Evolutionary conservation across 352 stramenopile species (phyloP).

Genomic region (Phytopythium montanum): DNA sequence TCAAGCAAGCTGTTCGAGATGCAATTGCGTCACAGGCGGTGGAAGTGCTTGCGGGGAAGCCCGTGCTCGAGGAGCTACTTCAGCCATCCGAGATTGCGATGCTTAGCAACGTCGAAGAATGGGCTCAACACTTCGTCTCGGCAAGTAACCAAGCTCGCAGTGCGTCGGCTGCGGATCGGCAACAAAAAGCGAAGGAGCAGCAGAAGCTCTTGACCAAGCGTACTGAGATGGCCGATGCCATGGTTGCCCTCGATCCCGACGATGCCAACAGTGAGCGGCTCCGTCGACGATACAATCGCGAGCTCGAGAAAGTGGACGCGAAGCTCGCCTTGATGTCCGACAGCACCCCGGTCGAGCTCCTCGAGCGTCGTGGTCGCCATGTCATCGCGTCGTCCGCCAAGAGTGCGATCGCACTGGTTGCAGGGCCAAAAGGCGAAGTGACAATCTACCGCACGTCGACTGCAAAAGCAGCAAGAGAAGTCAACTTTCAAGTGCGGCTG

Average conservation of each 20-base stretch:
- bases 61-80: constrained; percentile 33
- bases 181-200: constrained; percentile 46
- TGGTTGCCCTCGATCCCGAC: constrained; percentile 19
- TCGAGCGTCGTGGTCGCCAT: constrained; percentile 51
- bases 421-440: constrained; percentile 26
- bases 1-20: constrained; percentile 19
- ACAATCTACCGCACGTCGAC: constrained; percentile 31
- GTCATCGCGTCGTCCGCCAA: constrained; percentile 52
- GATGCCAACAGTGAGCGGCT: constrained; percentile 28
- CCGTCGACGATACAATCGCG: constrained; percentile 45
- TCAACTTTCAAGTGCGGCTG: constrained; percentile 42
- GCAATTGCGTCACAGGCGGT: constrained; percentile 27
- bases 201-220: constrained; percentile 61
- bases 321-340: constrained; percentile 52
- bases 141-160: constrained; percentile 6
- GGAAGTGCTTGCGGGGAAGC: constrained; percentile 22
- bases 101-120: constrained; percentile 37
- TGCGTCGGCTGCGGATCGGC: constrained; percentile 15
- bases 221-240: constrained; percentile 26
- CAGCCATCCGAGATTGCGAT: constrained; percentile 20
- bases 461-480: constrained; percentile 29
- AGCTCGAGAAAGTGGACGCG: constrained; percentile 52
- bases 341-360: constrained; percentile 39
- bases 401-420: constrained; percentile 49
- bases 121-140: constrained; percentile 25